A percentile compares a stretch with the other conserved stretches of the same genome.
These are phyloP conservation scores for Dendrobium chrysotoxum DNA, from an alignment of 106 monocot species.

Conservation along the genomic window DNA sequence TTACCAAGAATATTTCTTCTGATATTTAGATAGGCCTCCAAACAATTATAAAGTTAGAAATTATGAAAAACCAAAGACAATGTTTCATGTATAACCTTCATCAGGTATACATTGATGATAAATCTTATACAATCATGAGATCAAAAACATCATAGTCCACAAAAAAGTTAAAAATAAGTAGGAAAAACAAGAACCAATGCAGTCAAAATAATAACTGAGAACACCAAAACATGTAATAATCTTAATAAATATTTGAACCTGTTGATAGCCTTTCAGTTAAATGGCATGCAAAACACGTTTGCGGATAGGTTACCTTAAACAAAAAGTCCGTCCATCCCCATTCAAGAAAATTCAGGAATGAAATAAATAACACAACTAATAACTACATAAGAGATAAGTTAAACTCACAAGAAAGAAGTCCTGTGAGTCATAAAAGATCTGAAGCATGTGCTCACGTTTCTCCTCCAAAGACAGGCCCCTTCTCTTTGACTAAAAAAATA, in stretches of 20 bases:
- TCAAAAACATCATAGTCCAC: neutral
- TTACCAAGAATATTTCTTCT: neutral
- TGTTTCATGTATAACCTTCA: neutral
- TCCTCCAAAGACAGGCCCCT: constrained; percentile 96
- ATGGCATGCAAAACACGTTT: neutral
- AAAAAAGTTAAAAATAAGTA: neutral
- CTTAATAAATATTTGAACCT: neutral
- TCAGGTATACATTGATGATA: neutral
- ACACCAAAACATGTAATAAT: neutral
- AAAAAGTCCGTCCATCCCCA: neutral
- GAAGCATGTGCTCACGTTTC: constrained; percentile 93
- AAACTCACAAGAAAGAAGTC: constrained; percentile 83
- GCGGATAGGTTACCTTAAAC: neutral
- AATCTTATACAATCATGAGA: neutral
- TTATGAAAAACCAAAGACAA: neutral
- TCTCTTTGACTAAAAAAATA: constrained; percentile 81
- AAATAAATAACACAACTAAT: neutral
- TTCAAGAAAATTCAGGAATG: neutral
- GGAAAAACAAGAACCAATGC: neutral
- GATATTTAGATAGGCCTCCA: neutral
- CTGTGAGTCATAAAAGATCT: constrained; percentile 87
- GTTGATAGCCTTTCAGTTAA: neutral
- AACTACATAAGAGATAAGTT: neutral
- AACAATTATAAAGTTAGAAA: neutral
- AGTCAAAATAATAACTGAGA: neutral